Evolutionary conservation across 208 protist genomes (phyloP).

Genomic region (Leishmania guyanensis): DNA sequence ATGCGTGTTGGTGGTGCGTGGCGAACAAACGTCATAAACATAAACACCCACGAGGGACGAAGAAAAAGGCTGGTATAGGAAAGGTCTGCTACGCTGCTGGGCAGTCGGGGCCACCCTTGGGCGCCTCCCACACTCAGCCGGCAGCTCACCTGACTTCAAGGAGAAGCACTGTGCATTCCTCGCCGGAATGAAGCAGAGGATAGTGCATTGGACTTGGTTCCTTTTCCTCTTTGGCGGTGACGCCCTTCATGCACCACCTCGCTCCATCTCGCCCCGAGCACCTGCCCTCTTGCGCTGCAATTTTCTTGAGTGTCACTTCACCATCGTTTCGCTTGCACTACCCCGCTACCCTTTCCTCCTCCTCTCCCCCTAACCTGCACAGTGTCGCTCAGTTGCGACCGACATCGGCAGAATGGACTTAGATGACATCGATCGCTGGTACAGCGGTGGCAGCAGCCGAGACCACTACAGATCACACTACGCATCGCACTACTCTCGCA

Average conservation of each 20-base stretch:
- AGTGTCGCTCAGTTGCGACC: background rate
- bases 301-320: background rate
- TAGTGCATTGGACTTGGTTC: background rate
- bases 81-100: background rate
- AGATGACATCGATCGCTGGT: conserved; percentile 28
- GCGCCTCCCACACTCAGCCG: background rate
- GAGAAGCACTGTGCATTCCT: background rate
- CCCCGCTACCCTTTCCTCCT: background rate
- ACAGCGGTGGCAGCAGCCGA: conserved; percentile 2
- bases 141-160: background rate
- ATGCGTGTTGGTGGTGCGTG: background rate
- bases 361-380: background rate
- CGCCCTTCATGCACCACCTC: background rate
- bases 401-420: conserved; percentile 15
- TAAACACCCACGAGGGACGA: background rate
- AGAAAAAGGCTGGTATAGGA: background rate
- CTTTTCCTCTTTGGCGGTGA: background rate
- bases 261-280: background rate
- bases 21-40: background rate
- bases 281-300: background rate
- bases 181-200: background rate
- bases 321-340: background rate
- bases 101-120: background rate
- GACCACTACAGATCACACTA: conserved; percentile 11
- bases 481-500: conserved; percentile 1